Base-by-base conservation (phyloP, 2,329 filamentous ascomycete species). In the Leptographium wingfieldii region DNA sequence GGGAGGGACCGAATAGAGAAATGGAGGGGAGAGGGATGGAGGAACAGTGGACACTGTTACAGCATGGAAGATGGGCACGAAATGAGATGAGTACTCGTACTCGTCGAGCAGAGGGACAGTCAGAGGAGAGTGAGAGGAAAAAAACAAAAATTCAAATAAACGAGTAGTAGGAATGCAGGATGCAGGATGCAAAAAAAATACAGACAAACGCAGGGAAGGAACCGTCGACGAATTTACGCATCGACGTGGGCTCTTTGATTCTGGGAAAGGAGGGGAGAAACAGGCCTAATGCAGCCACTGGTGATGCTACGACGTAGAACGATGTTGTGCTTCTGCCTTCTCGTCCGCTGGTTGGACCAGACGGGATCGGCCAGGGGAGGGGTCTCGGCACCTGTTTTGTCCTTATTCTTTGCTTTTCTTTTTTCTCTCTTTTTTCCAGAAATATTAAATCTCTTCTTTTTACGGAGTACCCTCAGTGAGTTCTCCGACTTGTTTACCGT, bases 271-370 rank as follows among this genome's bases (percentile, higher is more conserved):
- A 56, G 29, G 31, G 19, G 31, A 19, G 33, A 38, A 25, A n/a
- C 40, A 43, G 56, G 29, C 38, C 57, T 58, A 53, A 29, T 53
- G 57, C 49, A 53, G 19, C 19, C 16, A 27, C 35, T 53, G 49
- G 49, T 58, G 49, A 53, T 57, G 43, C 55, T 33, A 57, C 12
- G 27, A 22, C 55, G 40, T 33, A 57, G 25, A n/a, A 12, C 55
- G 40, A 57, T 58, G 57, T 54, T 58, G 57, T 58, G 57, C 57
- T 53, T 56, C 29, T 29, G 27, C 11, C 12, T 16, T 57, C 22
- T 31, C 33, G 25, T 29, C 35, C 11, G 56, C 56, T 58, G 57
- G 49, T 53, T 53, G 57, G 57, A 3, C 56, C 22, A 40, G 43
- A 9, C 12, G 29, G 25, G 19, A 33, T 11, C n/a, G 11, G 35